phyloP scores from a whole-genome alignment of 306 rosid species.

The Gastrolobium villosum region DNA sequence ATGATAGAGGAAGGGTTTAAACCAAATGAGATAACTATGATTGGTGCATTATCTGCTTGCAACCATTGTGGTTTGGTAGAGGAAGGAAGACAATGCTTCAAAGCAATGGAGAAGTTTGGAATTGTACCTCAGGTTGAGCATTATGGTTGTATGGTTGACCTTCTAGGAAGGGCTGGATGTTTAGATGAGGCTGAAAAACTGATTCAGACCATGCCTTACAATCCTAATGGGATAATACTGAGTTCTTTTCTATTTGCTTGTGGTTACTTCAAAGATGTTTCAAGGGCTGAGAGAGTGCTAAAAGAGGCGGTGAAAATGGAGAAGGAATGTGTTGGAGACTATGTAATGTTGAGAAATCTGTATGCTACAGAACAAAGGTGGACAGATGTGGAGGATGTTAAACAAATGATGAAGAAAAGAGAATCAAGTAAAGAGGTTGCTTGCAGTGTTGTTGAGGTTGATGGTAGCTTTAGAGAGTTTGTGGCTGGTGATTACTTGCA shows the following conservation, averaged over 20 bases:
- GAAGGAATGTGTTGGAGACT: conserved; percentile 60
- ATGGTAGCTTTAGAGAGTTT: conserved; percentile 66
- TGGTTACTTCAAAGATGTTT: conserved; percentile 60
- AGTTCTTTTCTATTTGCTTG: conserved; percentile 78
- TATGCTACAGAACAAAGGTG: conserved; percentile 68
- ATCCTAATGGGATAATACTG: conserved; percentile 70
- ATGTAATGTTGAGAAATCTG: conserved; percentile 71
- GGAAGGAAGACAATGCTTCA: conserved; percentile 73
- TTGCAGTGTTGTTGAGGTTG: conserved; percentile 69
- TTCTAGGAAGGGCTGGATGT: conserved; percentile 77
- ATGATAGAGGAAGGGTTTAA: conserved; percentile 56
- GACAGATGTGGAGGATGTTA: conserved; percentile 67
- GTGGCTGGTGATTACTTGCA: conserved; percentile 58
- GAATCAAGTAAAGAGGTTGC: conserved; percentile 72
- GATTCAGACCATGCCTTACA: conserved; percentile 69
- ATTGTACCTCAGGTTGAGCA: conserved; percentile 75
- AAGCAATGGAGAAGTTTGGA: conserved; percentile 61
- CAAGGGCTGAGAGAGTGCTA: conserved; percentile 69
- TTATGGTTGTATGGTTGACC: conserved; percentile 81
- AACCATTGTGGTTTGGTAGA: conserved; percentile 75
- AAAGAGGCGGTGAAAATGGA: conserved; percentile 56
- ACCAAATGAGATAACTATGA: conserved; percentile 68
- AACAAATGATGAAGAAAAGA: conserved; percentile 61
- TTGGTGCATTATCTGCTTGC: conserved; percentile 72
- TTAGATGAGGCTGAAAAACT: conserved; percentile 77